phyloP scores from a whole-genome alignment of 129 eudicot genomes.

The Heracleum sosnowskyi region DNA sequence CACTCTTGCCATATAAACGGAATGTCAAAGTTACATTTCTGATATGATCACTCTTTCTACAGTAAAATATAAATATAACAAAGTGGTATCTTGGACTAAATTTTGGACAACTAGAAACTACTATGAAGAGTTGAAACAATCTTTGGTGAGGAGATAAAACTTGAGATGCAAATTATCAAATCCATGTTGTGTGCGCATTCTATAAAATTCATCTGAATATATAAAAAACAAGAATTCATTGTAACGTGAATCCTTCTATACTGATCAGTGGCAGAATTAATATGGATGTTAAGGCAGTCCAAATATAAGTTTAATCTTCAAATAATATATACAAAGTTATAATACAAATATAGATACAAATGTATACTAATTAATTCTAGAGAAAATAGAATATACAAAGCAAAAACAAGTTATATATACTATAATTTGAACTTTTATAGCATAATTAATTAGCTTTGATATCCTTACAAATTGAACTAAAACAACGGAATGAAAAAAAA shows the following conservation, averaged over 20 bases:
- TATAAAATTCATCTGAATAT: background rate
- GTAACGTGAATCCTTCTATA: background rate
- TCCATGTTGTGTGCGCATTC: background rate
- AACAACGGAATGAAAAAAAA: background rate
- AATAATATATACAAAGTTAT: no score
- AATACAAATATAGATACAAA: no score
- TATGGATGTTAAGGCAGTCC: background rate
- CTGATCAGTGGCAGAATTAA: background rate
- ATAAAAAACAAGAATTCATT: background rate
- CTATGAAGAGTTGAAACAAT: background rate
- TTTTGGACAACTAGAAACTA: background rate
- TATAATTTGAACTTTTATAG: no score
- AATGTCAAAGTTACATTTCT: background rate
- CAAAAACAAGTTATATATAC: background rate
- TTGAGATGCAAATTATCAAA: background rate
- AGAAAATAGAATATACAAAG: background rate
- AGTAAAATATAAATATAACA: background rate
- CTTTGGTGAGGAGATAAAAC: background rate
- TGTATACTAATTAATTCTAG: background rate
- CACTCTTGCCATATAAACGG: background rate
- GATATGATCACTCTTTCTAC: background rate
- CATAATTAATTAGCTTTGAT: background rate
- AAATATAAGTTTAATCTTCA: background rate
- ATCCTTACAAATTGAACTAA: background rate
- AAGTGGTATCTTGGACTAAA: background rate